Evolutionary conservation across 208 protist species (phyloP).

Genomic region (Leptomonas seymouri): DNA sequence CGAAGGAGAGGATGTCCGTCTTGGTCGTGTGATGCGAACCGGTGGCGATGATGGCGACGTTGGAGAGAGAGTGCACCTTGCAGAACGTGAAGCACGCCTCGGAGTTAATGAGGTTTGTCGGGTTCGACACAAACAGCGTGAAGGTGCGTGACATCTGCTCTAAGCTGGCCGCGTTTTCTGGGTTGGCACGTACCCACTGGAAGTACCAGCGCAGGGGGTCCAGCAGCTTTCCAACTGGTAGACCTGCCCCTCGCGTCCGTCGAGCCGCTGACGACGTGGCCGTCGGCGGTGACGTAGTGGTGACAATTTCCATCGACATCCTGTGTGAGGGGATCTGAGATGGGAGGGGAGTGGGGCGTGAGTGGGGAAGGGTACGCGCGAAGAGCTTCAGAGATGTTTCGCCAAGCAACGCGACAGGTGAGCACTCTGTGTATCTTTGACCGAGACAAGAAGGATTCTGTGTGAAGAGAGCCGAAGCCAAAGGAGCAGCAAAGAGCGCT

Average conservation of each 20-base stretch:
- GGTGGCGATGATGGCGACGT: constrained; percentile 52
- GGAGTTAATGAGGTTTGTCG: constrained; percentile 59
- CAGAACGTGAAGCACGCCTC: constrained; percentile 64
- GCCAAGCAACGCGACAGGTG: too few species aligned
- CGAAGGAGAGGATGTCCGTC: constrained; percentile 42
- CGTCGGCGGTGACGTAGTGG: constrained; percentile 3
- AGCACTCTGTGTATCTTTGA: too few species aligned
- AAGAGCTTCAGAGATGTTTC: too few species aligned
- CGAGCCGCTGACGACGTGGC: constrained; percentile 4
- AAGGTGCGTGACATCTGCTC: constrained; percentile 72
- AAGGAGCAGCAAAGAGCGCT: too few species aligned
- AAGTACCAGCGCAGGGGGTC: constrained; percentile 57
- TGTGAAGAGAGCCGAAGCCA: too few species aligned
- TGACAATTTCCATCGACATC: constrained; percentile 5
- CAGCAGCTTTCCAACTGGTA: constrained; percentile 30
- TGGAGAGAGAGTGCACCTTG: constrained; percentile 65
- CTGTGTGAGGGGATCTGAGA: not conserved
- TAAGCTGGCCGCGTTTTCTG: constrained; percentile 59
- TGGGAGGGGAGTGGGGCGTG: not conserved
- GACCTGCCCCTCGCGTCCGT: not conserved
- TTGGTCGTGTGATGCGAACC: constrained; percentile 33
- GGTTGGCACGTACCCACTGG: constrained; percentile 75
- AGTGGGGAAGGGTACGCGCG: not conserved
- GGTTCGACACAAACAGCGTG: constrained; percentile 64
- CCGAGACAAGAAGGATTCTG: too few species aligned